Conservation (phyloP, 2,329 filamentous ascomycete species). For the Aspergillus sp. region DNA sequence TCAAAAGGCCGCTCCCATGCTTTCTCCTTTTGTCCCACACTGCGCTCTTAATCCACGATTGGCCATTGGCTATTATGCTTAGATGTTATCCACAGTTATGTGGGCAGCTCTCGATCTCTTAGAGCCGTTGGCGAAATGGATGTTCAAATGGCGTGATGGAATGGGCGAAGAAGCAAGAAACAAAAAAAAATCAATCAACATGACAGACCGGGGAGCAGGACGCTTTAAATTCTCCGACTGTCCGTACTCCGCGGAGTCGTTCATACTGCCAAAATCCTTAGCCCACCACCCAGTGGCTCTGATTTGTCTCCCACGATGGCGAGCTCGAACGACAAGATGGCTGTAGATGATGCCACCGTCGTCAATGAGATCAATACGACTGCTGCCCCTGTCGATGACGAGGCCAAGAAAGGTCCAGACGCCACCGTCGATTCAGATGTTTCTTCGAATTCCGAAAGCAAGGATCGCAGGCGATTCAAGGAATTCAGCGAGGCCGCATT, state of each 20-base stretch:
- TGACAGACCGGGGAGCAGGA: background rate
- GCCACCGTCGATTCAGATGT: slow-evolving; percentile 11
- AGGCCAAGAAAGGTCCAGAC: slow-evolving; percentile 13
- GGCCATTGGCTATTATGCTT: background rate
- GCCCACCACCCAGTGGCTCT: background rate
- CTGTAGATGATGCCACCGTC: slow-evolving; percentile 15
- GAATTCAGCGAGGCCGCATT: slow-evolving; percentile 30
- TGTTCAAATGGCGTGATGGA: slow-evolving; percentile 20
- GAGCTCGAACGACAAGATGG: slow-evolving; percentile 16
- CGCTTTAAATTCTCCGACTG: slow-evolving; percentile 4
- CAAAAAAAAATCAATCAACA: background rate
- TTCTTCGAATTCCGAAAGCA: slow-evolving; percentile 12
- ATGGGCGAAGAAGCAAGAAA: background rate
- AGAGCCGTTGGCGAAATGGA: background rate
- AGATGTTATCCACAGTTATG: background rate
- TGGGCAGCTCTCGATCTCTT: background rate
- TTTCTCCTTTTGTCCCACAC: background rate
- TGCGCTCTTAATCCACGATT: background rate
- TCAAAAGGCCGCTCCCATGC: too few relatives aligned
- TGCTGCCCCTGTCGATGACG: slow-evolving; percentile 7
- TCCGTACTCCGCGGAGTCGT: background rate
- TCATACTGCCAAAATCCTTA: background rate
- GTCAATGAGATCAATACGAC: background rate
- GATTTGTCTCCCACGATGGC: slow-evolving; percentile 2
- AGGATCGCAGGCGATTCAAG: slow-evolving; percentile 6